Conservation (phyloP, 805 yeast species). For the Tetrapisispora arboricola region DNA sequence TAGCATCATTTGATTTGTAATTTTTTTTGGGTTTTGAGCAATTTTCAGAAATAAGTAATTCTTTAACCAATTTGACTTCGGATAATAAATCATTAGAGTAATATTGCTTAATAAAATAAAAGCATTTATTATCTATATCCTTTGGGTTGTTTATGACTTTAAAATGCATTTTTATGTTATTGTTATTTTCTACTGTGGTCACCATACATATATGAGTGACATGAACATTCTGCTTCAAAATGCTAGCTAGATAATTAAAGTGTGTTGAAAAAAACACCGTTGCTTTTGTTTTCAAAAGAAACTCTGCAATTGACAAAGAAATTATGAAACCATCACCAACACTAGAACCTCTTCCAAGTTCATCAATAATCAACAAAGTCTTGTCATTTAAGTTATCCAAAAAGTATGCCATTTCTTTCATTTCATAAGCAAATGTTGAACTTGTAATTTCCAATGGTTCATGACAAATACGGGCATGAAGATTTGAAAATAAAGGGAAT, state of each 20-base stretch:
- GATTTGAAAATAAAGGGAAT: constrained; percentile 31
- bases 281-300: constrained; percentile 22
- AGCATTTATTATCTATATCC: constrained; percentile 25
- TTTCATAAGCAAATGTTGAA: constrained; percentile 38
- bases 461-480: constrained; percentile 32
- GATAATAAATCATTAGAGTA: neutral
- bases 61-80: neutral
- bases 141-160: constrained; percentile 16
- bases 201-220: constrained; percentile 33
- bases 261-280: constrained; percentile 37
- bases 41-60: neutral
- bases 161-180: constrained; percentile 26
- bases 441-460: constrained; percentile 29
- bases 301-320: constrained; percentile 36
- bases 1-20: too few relatives aligned
- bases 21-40: neutral
- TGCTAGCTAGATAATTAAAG: constrained; percentile 33
- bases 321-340: constrained; percentile 44
- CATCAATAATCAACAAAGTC: constrained; percentile 41
- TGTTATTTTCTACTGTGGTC: constrained; percentile 12
- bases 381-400: constrained; percentile 27
- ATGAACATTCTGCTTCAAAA: constrained; percentile 27
- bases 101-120: constrained; percentile 17
- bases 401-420: constrained; percentile 39
- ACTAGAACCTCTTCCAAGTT: constrained; percentile 45